A percentile compares a stretch with the other conserved stretches of the same genome.
Evolutionary conservation across 2,329 filamentous ascomycete genomes (phyloP).

Genomic region (Pseudogymnoascus sp.): DNA sequence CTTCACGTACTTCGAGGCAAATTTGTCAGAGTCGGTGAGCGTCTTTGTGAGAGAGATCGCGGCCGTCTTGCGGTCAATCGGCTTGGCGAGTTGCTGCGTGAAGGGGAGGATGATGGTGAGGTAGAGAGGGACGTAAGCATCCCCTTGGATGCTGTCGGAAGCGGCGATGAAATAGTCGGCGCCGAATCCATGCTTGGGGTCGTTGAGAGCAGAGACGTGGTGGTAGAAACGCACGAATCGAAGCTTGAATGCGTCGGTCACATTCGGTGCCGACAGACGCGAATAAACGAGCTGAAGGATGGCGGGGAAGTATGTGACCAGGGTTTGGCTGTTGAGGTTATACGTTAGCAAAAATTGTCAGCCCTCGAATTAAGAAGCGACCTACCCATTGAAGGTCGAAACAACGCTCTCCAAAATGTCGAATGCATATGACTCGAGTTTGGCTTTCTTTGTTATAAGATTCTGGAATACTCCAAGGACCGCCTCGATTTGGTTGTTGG

Average conservation of each 20-base stretch:
- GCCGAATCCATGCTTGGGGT: constrained; percentile 71
- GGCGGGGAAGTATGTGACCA: constrained; percentile 48
- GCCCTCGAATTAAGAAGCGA: constrained; percentile 20
- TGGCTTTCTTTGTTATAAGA: constrained; percentile 53
- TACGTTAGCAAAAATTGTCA: constrained; percentile 22
- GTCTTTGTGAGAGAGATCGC: constrained; percentile 92
- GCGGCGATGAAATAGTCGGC: constrained; percentile 85
- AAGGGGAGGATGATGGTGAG: constrained; percentile 77
- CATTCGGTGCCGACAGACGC: constrained; percentile 49
- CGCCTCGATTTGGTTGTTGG: constrained; percentile 74
- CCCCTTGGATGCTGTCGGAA: constrained; percentile 72
- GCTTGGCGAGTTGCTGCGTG: constrained; percentile 79
- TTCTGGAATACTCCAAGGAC: constrained; percentile 96
- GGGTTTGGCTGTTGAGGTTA: constrained; percentile 39
- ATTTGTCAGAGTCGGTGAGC: constrained; percentile 75
- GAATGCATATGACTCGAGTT: constrained; percentile 75
- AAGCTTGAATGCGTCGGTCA: constrained; percentile 71
- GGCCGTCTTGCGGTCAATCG: constrained; percentile 85
- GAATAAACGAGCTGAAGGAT: constrained; percentile 79
- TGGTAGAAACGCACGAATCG: constrained; percentile 94
- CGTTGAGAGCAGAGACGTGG: constrained; percentile 62
- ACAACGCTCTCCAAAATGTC: constrained; percentile 81
- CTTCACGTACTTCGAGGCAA: constrained; percentile 73
- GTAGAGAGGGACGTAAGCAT: constrained; percentile 79
- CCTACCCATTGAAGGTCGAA: constrained; percentile 62